Evolutionary conservation across 2,329 filamentous ascomycete species (phyloP).

Genomic region (Claviceps fusiformis): DNA sequence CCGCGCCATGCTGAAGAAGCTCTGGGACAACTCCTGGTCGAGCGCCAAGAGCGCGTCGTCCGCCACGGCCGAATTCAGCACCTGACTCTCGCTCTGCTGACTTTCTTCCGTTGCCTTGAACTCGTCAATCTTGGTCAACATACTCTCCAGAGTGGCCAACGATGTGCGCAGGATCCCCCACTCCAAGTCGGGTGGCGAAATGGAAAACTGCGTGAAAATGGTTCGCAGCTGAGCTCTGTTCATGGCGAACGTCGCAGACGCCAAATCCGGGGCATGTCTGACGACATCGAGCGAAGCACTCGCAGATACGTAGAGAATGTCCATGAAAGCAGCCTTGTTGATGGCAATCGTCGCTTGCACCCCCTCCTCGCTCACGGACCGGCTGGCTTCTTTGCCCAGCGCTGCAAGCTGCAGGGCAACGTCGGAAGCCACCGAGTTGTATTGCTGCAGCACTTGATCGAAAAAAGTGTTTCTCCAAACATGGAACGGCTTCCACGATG

Average conservation of each 20-base stretch:
- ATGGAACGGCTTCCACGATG: slow-evolving; percentile 31
- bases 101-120: slow-evolving; percentile 24
- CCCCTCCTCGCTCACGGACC: slow-evolving; percentile 28
- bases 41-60: slow-evolving; percentile 35
- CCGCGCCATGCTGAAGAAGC: slow-evolving; percentile 34
- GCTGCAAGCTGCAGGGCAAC: slow-evolving; percentile 41
- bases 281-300: slow-evolving; percentile 38
- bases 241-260: slow-evolving; percentile 33
- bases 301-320: slow-evolving; percentile 36
- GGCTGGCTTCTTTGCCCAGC: slow-evolving; percentile 32
- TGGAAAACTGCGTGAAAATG: slow-evolving; percentile 34
- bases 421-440: slow-evolving; percentile 39
- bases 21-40: slow-evolving; percentile 32
- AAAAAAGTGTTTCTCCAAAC: slow-evolving; percentile 44
- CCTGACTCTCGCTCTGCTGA: slow-evolving; percentile 23
- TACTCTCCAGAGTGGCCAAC: slow-evolving; percentile 33
- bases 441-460: slow-evolving; percentile 42
- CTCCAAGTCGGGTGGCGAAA: slow-evolving; percentile 28
- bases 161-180: slow-evolving; percentile 33
- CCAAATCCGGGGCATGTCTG: slow-evolving; percentile 29
- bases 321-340: slow-evolving; percentile 40
- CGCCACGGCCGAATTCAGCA: slow-evolving; percentile 24
- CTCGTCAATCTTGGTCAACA: slow-evolving; percentile 31
- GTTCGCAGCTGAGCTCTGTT: slow-evolving; percentile 37
- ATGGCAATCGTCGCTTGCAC: slow-evolving; percentile 34